Conservation (phyloP, 495 filamentous ascomycete genomes). For the Hypoxylon fragiforme region DNA sequence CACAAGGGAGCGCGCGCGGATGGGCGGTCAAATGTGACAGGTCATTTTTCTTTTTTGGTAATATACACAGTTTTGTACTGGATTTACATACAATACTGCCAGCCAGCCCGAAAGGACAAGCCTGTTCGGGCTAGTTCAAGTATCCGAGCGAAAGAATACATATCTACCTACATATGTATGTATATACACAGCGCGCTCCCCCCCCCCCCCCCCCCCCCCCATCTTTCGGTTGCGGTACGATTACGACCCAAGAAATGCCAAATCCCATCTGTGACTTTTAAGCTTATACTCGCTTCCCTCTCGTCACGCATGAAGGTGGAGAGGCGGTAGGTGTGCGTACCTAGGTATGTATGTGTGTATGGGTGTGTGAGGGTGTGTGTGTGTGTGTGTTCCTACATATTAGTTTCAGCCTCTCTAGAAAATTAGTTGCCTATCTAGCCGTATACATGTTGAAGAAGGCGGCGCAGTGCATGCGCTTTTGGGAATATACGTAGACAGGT, state of each 20-base stretch:
- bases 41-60: no score
- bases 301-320: no score
- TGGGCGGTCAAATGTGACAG: conserved; percentile 35
- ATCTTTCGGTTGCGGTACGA: conserved; percentile 26
- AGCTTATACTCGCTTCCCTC: conserved; percentile 32
- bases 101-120: conserved; percentile 17
- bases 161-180: no score
- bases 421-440: conserved; percentile 18
- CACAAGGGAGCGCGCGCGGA: conserved; percentile 32
- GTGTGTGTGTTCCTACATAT: conserved; percentile 30
- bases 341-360: no score
- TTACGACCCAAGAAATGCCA: conserved; percentile 30
- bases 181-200: no score
- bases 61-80: no score
- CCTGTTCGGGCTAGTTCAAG: conserved; percentile 29
- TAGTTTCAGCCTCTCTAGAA: conserved; percentile 29
- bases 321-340: no score
- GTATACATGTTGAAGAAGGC: conserved; percentile 16
- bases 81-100: conserved; percentile 14
- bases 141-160: conserved; percentile 30
- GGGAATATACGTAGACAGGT: neutral
- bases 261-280: conserved; percentile 27
- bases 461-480: conserved; percentile 20
- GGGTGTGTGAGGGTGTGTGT: neutral
- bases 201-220: conserved; percentile 20